A percentile compares a stretch with the other conserved stretches of the same genome.
These are phyloP conservation scores for Tuber microsphaerosporum DNA, from an alignment of 495 filamentous ascomycete species.

Conservation along the genomic window DNA sequence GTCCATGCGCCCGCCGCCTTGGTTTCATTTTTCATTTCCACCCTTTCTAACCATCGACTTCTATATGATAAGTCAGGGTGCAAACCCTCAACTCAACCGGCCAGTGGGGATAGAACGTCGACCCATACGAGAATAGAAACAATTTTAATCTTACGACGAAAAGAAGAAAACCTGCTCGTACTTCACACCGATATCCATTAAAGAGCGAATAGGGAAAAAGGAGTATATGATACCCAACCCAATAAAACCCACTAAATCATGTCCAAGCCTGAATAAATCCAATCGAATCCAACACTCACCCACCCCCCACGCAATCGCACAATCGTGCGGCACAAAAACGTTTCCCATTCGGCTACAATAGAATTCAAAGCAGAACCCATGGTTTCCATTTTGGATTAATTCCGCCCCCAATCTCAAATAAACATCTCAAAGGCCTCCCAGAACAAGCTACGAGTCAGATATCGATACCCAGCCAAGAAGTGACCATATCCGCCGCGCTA, in stretches of 20 bases:
- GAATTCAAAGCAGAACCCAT: neutral
- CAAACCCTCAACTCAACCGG: neutral
- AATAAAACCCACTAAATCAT: neutral
- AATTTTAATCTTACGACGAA: neutral
- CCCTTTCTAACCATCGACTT: conserved; percentile 2
- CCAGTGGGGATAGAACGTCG: neutral
- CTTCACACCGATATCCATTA: neutral
- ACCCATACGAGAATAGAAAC: conserved; percentile 1
- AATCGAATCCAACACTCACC: neutral
- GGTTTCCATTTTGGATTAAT: neutral
- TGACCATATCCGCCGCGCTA: neutral
- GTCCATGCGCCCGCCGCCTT: conserved; percentile 31
- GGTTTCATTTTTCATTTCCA: neutral
- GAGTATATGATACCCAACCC: neutral
- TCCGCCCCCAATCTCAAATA: conserved; percentile 27
- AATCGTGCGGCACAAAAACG: neutral
- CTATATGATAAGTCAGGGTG: neutral
- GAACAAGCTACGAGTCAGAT: conserved; percentile 21
- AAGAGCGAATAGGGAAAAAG: neutral
- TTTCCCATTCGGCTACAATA: neutral
- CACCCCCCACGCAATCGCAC: neutral
- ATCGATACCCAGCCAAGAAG: conserved; percentile 23
- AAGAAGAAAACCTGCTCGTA: neutral
- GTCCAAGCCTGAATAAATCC: neutral
- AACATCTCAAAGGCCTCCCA: conserved; percentile 23